Percentiles rank a stretch among this genome's conserved stretches.
Evolutionary conservation across 2,329 filamentous ascomycete genomes (phyloP).

Genomic region (Phoma sp.): DNA sequence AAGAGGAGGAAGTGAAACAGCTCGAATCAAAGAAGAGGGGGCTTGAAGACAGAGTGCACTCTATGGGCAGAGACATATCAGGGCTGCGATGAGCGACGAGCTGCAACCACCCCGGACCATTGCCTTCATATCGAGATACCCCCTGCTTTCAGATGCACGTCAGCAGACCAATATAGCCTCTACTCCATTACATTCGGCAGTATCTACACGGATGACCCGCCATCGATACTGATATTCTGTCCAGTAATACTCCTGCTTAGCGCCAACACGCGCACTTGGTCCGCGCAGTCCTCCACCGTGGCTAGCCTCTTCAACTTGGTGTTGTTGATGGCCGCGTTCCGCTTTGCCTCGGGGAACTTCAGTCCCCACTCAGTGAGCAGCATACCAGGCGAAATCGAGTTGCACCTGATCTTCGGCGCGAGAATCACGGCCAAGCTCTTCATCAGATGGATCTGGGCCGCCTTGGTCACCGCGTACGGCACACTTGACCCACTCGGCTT

Average conservation of each 20-base stretch:
- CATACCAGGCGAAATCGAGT: conserved; percentile 69
- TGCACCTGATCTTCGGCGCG: conserved; percentile 67
- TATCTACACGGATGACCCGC: conserved; percentile 39
- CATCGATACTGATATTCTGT: conserved; percentile 48
- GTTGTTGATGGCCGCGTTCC: conserved; percentile 50
- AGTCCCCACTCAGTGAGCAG: conserved; percentile 64
- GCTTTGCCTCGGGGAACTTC: conserved; percentile 55
- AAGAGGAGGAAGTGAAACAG: conserved; percentile 72
- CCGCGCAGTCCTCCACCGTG: conserved; percentile 57
- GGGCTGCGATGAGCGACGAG: conserved; percentile 52
- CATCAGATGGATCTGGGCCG: conserved; percentile 72
- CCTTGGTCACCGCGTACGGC: conserved; percentile 80
- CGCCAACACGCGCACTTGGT: conserved; percentile 44
- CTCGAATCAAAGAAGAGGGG: conserved; percentile 68
- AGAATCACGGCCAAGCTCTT: conserved; percentile 68
- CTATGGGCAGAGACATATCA: conserved; percentile 72
- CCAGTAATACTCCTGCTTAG: conserved; percentile 46
- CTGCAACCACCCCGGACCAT: conserved; percentile 42
- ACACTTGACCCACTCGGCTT: conserved; percentile 68
- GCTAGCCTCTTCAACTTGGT: conserved; percentile 59
- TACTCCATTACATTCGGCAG: not conserved
- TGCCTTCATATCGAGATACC: conserved; percentile 10
- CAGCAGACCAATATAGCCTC: not conserved
- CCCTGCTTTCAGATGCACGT: not conserved
- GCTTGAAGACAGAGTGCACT: conserved; percentile 69